A percentile compares a stretch with the other conserved stretches of the same genome.
Evolutionary conservation across 805 yeast genomes (phyloP).

Genomic region (Candida sakaeoensis): DNA sequence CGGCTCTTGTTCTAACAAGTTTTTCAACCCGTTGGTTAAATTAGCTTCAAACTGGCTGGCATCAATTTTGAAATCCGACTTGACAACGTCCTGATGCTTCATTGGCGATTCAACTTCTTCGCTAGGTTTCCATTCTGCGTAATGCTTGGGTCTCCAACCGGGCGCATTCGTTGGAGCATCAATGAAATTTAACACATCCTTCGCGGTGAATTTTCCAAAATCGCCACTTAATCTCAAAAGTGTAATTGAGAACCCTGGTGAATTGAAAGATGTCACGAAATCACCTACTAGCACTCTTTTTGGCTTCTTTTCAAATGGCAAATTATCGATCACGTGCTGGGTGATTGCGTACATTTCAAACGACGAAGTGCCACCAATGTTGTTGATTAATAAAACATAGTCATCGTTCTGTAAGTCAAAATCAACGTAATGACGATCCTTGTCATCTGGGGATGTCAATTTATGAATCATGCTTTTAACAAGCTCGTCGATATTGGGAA

Average conservation of each 20-base stretch:
- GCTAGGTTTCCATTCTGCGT: slow-evolving; percentile 25
- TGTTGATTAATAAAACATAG: slow-evolving; percentile 70
- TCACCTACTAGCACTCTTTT: slow-evolving; percentile 70
- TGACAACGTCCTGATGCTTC: slow-evolving; percentile 19
- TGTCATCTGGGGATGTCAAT: slow-evolving; percentile 58
- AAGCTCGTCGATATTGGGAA: slow-evolving; percentile 68
- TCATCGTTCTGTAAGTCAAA: slow-evolving; percentile 59
- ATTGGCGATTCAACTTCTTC: slow-evolving; percentile 27
- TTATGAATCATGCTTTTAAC: slow-evolving; percentile 55
- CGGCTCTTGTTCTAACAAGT: slow-evolving; percentile 53
- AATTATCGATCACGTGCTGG: slow-evolving; percentile 49
- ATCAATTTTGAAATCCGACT: slow-evolving; percentile 28
- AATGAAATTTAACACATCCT: slow-evolving; percentile 46
- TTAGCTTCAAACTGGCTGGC: slow-evolving; percentile 47
- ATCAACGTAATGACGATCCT: slow-evolving; percentile 77
- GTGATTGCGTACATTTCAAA: slow-evolving; percentile 75
- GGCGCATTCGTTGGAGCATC: slow-evolving; percentile 77
- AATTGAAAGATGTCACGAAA: slow-evolving; percentile 84
- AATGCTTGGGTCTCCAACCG: slow-evolving; percentile 65
- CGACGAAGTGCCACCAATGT: slow-evolving; percentile 85
- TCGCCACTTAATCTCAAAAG: slow-evolving; percentile 68
- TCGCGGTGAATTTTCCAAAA: slow-evolving; percentile 21
- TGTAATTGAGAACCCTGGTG: slow-evolving; percentile 89
- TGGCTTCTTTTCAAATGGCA: slow-evolving; percentile 58
- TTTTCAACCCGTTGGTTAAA: slow-evolving; percentile 40